A percentile compares a stretch with the other conserved stretches of the same genome.
phyloP scores from a whole-genome alignment of 306 rosid genomes.

The Neltuma alba region DNA sequence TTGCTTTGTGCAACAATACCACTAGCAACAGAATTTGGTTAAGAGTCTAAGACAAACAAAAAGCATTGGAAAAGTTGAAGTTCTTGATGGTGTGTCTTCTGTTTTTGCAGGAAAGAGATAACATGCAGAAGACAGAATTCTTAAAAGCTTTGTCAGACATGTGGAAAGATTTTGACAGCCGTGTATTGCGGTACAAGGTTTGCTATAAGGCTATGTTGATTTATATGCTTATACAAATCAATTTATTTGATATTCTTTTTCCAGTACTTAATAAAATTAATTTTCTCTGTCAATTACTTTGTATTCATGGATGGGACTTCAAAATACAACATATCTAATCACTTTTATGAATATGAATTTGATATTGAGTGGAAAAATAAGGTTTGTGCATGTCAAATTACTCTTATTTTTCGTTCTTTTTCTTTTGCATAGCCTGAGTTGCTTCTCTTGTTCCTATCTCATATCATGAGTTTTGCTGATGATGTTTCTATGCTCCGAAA shows the following conservation, averaged over 20 bases:
- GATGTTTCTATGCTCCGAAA: constrained; percentile 5
- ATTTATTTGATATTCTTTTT: constrained; percentile 26
- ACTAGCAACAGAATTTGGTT: neutral
- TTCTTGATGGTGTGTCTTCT: constrained; percentile 26
- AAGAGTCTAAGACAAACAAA: neutral
- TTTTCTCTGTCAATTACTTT: neutral
- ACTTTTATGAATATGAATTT: constrained; percentile 11
- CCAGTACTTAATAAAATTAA: constrained; percentile 13
- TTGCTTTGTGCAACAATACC: neutral
- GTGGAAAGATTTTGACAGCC: constrained; percentile 99
- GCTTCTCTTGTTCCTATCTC: neutral
- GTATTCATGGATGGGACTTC: neutral
- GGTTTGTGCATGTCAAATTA: constrained; percentile 12
- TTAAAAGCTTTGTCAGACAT: constrained; percentile 92
- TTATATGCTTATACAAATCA: constrained; percentile 26
- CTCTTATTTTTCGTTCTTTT: neutral
- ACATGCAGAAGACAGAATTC: constrained; percentile 98
- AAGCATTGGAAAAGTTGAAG: neutral
- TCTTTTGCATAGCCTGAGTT: neutral
- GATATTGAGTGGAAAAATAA: constrained; percentile 10
- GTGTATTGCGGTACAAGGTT: constrained; percentile 97
- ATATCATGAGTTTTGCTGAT: constrained; percentile 1
- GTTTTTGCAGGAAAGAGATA: constrained; percentile 91
- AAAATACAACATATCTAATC: neutral
- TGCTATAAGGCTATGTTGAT: constrained; percentile 37